Base-by-base conservation (phyloP, 805 yeast genomes). In the Cyberlindnera veronae region DNA sequence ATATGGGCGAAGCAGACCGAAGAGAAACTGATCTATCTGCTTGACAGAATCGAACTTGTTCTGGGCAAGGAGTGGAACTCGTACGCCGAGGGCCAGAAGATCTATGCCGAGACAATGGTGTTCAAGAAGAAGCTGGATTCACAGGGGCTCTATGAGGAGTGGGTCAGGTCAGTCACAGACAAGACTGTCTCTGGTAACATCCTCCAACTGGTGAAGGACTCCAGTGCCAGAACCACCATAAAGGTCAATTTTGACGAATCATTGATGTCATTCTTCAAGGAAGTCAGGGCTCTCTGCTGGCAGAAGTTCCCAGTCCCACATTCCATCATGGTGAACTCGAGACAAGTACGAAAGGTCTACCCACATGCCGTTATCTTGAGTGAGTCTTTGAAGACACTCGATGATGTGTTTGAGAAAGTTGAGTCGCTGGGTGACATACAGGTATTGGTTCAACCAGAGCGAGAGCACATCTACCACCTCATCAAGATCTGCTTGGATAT, bases 31-130 rank as follows among this genome's bases (percentile, higher is more conserved):
- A 58, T 61, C 4, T 57, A 61, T 18, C 55, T 79, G n/a, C 51
- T 68, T 23, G 49, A 56, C 4, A 66, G 77, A 22, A 59, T 81
- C 7, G 77, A 74, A 32, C 57, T 68, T 11, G 67, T 81, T 4
- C 61, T 83, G 7, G 85, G 89, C 0, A 54, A 66, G 14, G 77
- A 77, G 7, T 83, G 90, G 90, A 62, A 58, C 16, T 61, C 68
- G 9, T 77, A 76, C 42, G 73, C 81, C 3, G 88, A 81, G 38
- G 96, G 96, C 0, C 72, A 70, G 38, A 75, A 72, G 45, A 72
- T 91, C 1, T 64, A 72, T 10, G 57, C 65, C 2, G 85, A 77
- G 44, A 68, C 76, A 18, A 49, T 57, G 3, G 58, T 64, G 0
- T 65, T 84, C 34, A 51, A 66, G n/a, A 60, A 65, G 18, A 74